phyloP scores from a whole-genome alignment of 352 stramenopile genomes.

The Salisapilia sapeloensis region DNA sequence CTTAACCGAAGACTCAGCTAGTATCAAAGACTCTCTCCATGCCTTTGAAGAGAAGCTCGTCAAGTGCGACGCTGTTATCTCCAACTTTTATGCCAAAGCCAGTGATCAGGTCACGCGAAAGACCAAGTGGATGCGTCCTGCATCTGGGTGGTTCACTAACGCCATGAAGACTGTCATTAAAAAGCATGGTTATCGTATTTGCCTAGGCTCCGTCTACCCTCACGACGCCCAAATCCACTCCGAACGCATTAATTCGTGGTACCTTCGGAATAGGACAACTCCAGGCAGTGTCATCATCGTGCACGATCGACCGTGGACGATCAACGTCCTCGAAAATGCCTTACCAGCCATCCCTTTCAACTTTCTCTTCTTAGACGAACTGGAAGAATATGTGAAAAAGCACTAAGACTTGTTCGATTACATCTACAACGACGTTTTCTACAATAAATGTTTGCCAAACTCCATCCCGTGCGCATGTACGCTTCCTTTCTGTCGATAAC shows the following conservation, averaged over 20 bases:
- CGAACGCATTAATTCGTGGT: constrained; percentile 40
- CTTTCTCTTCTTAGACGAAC: constrained; percentile 3
- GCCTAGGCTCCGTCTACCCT: constrained; percentile 72
- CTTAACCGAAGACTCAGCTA: constrained; percentile 62
- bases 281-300: constrained; percentile 70
- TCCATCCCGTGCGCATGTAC: constrained; percentile 27
- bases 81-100: constrained; percentile 13
- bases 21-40: constrained; percentile 58
- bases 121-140: constrained; percentile 61
- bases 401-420: too few species aligned
- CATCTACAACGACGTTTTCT: too few species aligned
- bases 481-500: constrained; percentile 21
- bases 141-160: constrained; percentile 72
- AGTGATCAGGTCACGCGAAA: not conserved
- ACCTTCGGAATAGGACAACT: constrained; percentile 30
- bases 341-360: constrained; percentile 20
- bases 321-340: constrained; percentile 40
- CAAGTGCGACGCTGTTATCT: constrained; percentile 53
- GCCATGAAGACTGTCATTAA: constrained; percentile 53
- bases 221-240: constrained; percentile 75
- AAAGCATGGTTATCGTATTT: constrained; percentile 71
- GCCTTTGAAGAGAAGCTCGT: constrained; percentile 72
- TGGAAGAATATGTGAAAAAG: too few species aligned
- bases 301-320: constrained; percentile 66
- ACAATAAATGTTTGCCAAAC: constrained; percentile 23